Evolutionary conservation across 2,329 filamentous ascomycete genomes (phyloP).

Genomic region (Coniochaeta sp.): DNA sequence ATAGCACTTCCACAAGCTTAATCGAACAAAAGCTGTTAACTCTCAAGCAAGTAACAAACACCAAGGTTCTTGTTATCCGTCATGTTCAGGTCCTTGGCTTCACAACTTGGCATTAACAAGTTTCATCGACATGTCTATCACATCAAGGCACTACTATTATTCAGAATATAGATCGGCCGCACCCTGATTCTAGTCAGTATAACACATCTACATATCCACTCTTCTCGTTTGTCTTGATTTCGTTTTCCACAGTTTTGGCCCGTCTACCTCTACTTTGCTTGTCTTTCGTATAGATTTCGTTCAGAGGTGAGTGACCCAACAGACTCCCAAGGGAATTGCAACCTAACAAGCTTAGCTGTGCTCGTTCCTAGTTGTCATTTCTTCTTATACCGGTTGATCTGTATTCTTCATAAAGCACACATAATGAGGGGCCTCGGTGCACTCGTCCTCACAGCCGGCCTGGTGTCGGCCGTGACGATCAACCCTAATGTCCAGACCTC

Average conservation of each 20-base stretch:
- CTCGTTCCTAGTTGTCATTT: slow-evolving; percentile 4
- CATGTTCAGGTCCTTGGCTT: neutral
- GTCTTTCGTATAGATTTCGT: slow-evolving; percentile 2
- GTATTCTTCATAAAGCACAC: slow-evolving; percentile 3
- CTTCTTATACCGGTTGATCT: neutral
- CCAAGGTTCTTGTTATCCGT: neutral
- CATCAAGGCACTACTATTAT: neutral
- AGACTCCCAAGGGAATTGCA: too few species aligned
- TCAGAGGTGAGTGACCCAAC: neutral
- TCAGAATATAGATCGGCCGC: neutral
- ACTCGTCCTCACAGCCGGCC: slow-evolving; percentile 17
- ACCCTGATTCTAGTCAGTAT: neutral
- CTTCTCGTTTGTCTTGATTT: neutral
- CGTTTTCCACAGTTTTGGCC: neutral
- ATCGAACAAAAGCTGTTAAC: neutral
- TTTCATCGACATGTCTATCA: neutral
- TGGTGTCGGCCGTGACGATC: slow-evolving; percentile 17
- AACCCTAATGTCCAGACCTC: neutral
- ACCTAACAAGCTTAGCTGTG: slow-evolving; percentile 8
- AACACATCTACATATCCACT: slow-evolving; percentile 3
- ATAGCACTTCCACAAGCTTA: neutral
- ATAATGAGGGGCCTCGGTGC: slow-evolving; percentile 15
- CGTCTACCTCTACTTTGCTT: neutral
- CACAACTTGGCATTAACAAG: neutral
- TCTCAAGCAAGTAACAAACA: neutral